A percentile compares a stretch with the other conserved stretches of the same genome.
Evolutionary conservation across 495 filamentous ascomycete species (phyloP).

Genomic region (Daldinia grandis): DNA sequence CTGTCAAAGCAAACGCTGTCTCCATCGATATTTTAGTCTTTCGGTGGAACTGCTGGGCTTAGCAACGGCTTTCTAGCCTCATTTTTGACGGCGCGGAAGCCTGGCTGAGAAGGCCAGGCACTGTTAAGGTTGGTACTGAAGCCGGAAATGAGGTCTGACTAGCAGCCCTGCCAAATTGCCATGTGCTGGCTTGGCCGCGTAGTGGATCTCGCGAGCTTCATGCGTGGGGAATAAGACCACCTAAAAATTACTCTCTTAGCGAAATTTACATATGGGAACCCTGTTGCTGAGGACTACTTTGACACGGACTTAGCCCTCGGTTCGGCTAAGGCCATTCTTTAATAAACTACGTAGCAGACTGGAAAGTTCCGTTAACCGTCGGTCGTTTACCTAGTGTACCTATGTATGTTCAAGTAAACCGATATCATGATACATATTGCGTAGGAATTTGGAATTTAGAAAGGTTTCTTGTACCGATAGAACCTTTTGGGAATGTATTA

Average conservation of each 20-base stretch:
- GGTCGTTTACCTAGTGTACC: too few species aligned
- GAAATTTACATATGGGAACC: constrained; percentile 16
- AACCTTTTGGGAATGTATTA: too few species aligned
- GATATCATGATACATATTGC: not conserved
- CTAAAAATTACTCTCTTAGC: constrained; percentile 7
- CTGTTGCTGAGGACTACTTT: constrained; percentile 14
- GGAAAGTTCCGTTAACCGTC: not conserved
- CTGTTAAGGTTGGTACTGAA: constrained; percentile 27
- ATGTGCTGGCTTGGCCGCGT: constrained; percentile 26
- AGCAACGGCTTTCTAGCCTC: constrained; percentile 11
- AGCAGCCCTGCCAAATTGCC: constrained; percentile 35
- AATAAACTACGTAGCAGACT: constrained; percentile 2
- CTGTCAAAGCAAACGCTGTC: not conserved
- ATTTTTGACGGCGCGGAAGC: constrained; percentile 13
- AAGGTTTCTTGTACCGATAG: too few species aligned
- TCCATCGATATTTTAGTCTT: not conserved
- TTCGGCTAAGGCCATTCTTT: constrained; percentile 10
- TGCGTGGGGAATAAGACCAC: constrained; percentile 40
- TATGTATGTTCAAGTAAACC: not conserved
- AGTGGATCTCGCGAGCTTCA: constrained; percentile 28
- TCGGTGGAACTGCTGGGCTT: not conserved
- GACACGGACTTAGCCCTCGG: constrained; percentile 24
- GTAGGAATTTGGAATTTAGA: too few species aligned
- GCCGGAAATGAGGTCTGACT: constrained; percentile 35
- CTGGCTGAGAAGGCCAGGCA: constrained; percentile 2